These are phyloP conservation scores for Phyllosticta paracitricarpa DNA, from an alignment of 2,329 filamentous ascomycete species.

Conservation along the genomic window DNA sequence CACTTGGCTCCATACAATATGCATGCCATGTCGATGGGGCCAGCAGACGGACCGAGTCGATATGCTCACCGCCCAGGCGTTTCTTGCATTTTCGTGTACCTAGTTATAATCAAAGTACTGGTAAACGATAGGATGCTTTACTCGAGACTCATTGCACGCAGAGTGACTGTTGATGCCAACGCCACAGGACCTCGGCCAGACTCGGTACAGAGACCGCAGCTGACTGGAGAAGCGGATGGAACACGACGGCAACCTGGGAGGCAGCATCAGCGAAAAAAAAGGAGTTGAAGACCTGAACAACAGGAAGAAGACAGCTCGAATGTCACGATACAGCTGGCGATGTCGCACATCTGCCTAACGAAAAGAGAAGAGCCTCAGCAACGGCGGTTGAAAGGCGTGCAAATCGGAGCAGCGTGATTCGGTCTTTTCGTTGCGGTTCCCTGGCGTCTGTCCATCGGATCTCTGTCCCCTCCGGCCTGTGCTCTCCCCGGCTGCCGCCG, in stretches of 20 bases:
- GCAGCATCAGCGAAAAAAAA: not conserved
- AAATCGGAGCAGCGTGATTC: constrained; percentile 5
- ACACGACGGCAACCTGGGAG: not conserved
- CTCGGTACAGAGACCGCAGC: not conserved
- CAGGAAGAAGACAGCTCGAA: not conserved
- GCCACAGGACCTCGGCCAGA: not conserved
- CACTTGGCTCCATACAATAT: not conserved
- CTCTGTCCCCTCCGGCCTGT: not conserved
- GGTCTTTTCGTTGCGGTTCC: not conserved
- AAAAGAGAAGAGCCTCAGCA: not conserved
- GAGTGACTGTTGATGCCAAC: not conserved
- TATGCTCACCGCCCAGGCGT: not conserved
- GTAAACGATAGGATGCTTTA: no score
- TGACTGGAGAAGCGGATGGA: not conserved
- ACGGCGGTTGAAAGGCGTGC: not conserved
- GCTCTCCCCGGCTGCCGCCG: not conserved
- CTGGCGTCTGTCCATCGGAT: not conserved
- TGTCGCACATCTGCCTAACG: no score
- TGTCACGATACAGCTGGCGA: no score
- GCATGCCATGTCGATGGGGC: not conserved
- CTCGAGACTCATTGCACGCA: not conserved
- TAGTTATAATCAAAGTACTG: no score
- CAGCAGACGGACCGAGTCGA: not conserved
- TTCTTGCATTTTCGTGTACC: not conserved
- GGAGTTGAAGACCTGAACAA: not conserved